Evolutionary conservation across 495 filamentous ascomycete genomes (phyloP), one percentile per base, ranked within the genome.

Genomic region (Penicillium chermesinum): DNA sequence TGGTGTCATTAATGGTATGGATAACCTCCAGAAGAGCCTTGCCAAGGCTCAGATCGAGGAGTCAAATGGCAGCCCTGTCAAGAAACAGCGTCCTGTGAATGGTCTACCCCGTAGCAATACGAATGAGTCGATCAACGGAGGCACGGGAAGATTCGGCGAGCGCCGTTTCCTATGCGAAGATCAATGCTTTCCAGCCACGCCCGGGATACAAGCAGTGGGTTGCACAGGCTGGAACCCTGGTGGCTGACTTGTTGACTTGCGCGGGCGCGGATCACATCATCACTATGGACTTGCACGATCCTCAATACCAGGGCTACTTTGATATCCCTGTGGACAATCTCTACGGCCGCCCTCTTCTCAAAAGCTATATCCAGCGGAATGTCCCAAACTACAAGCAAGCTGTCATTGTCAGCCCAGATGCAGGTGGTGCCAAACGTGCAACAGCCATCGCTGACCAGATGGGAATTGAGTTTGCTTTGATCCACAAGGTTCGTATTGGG

Each of bases 141-240:
- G 47, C 27, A 13, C 38, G 16, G n/a, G 75, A 77, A 13, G 77
- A 82, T 52, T 77, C 85, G 46, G 78, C 84, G 46, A 74, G 72
- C 21, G 65, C 74, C 37, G 52, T 72, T n/a, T 70, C 64, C n/a
- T 71, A 57, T 34, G 63, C 70, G 15, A 79, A 75, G 55, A 70
- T 72, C 35, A 65, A 61, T 41, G 48, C 75, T 33, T 95, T 96
- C 69, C 72, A 86, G 53, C 84, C 89, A 1, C 88, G 89, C 53
- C 87, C 89, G 1, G 93, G 93, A 13, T 98, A 97, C 63, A 94
- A 91, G 69, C 88, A 95, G 73, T 97, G 94, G 93, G 90, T 98
- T 54, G 93, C 93, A 18, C 93, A 96, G 69, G 91, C 93, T 38
- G 93, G 93, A 41, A 97, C 93, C 14, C 76, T 98, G 53, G 87